phyloP scores from a whole-genome alignment of 1,284 basidiomycete species.

The Porogramme epimiltina region DNA sequence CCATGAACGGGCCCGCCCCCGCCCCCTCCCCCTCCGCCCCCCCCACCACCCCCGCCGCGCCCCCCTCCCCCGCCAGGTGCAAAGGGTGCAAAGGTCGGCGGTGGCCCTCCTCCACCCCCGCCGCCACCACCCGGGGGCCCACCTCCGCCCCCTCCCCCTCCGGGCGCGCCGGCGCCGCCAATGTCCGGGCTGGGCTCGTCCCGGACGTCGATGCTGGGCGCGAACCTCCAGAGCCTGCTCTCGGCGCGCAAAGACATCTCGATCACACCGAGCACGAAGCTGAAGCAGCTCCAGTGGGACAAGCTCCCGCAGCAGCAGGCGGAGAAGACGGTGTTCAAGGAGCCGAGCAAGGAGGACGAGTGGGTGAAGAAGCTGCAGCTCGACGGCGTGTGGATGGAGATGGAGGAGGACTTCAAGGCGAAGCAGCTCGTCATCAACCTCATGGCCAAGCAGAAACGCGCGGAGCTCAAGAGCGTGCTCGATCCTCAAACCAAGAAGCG shows the following conservation, averaged over 20 bases:
- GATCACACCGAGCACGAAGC: constrained; percentile 85
- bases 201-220: constrained; percentile 62
- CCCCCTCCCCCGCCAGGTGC: constrained; percentile 9
- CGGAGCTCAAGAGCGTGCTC: constrained; percentile 89
- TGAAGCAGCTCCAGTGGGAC: constrained; percentile 99
- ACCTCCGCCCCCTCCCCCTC: constrained; percentile 40
- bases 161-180: constrained; percentile 38
- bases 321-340: constrained; percentile 85
- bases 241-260: constrained; percentile 83
- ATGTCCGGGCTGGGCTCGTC: constrained; percentile 52
- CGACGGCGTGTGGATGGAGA: constrained; percentile 92
- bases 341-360: constrained; percentile 69
- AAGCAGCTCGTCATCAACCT: constrained; percentile 89
- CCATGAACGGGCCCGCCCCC: no score
- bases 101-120: constrained; percentile 33
- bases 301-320: constrained; percentile 88
- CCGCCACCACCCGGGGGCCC: constrained; percentile 37
- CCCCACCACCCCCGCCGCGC: constrained; percentile 35
- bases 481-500: constrained; percentile 89
- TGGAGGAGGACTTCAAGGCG: constrained; percentile 98
- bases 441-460: constrained; percentile 79
- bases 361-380: constrained; percentile 79
- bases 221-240: constrained; percentile 54
- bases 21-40: constrained; percentile 38
- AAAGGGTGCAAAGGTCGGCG: constrained; percentile 9